These are phyloP conservation scores for Saccharum officinarum DNA, from an alignment of 176 grass and related monocot genomes.

Conservation along the genomic window DNA sequence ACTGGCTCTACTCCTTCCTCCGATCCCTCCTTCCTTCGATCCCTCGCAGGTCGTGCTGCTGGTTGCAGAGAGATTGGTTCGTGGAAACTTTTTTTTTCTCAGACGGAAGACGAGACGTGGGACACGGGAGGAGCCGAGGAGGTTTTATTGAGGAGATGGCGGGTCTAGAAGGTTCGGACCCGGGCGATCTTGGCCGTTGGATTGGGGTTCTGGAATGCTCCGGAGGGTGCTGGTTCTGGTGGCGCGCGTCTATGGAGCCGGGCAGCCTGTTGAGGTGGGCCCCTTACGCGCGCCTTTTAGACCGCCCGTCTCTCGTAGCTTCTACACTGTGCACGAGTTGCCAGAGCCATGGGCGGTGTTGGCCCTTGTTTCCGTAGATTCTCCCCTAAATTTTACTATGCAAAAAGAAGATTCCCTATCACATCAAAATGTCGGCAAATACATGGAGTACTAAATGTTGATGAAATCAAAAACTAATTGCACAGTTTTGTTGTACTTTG, in stretches of 20 bases:
- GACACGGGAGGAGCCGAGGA: not conserved
- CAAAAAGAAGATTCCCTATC: too few species aligned
- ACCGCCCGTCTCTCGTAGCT: not conserved
- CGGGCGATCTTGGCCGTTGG: conserved; percentile 30
- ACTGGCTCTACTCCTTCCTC: not conserved
- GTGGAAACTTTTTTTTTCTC: not conserved
- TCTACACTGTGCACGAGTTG: too few species aligned
- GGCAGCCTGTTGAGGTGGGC: not conserved
- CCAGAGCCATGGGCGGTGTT: too few species aligned
- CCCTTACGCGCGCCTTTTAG: not conserved
- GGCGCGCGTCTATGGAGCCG: too few species aligned
- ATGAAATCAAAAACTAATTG: too few species aligned
- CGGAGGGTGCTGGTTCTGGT: not conserved
- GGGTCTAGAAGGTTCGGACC: conserved; percentile 25
- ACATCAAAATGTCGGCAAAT: too few species aligned
- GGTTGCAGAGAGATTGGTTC: not conserved
- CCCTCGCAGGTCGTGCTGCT: too few species aligned
- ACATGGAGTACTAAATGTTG: too few species aligned
- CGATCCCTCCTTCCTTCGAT: not conserved
- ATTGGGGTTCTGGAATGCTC: conserved; percentile 45
- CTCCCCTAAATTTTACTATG: too few species aligned
- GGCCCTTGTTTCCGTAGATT: too few species aligned
- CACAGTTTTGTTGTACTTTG: too few species aligned
- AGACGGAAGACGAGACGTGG: not conserved
- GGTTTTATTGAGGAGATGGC: conserved; percentile 29